Conservation (phyloP, 306 rosid species). For the Crataegus laevigata region DNA sequence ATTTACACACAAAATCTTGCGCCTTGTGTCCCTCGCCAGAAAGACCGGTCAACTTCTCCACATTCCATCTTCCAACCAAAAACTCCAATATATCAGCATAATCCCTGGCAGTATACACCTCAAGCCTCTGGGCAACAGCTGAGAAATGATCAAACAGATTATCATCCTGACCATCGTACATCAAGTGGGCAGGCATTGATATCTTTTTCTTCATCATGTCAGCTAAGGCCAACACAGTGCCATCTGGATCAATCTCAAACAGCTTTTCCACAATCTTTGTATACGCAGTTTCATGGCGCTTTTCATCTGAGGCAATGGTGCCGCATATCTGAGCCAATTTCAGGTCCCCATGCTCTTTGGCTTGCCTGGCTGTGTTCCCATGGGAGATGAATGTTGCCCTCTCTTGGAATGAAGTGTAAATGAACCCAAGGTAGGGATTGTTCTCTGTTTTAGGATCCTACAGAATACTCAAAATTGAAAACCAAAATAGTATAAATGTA, state of each 20-base stretch:
- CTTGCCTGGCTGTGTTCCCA: conserved; percentile 54
- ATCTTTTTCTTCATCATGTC: conserved; percentile 56
- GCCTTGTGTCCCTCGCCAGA: conserved; percentile 39
- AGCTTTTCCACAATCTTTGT: conserved; percentile 58
- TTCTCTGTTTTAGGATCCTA: conserved; percentile 53
- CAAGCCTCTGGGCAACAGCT: conserved; percentile 43
- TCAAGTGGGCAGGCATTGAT: conserved; percentile 54
- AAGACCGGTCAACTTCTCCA: conserved; percentile 41
- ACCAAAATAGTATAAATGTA: neutral
- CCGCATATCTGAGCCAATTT: conserved; percentile 52
- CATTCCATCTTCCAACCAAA: conserved; percentile 46
- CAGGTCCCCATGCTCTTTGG: conserved; percentile 45
- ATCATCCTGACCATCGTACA: conserved; percentile 41
- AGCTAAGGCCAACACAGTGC: conserved; percentile 45
- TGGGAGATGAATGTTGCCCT: conserved; percentile 56
- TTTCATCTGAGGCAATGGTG: conserved; percentile 49
- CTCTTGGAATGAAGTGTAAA: conserved; percentile 58
- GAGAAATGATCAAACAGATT: conserved; percentile 41
- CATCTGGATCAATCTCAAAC: conserved; percentile 47
- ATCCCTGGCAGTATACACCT: conserved; percentile 45
- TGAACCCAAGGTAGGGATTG: conserved; percentile 50
- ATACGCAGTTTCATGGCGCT: conserved; percentile 50
- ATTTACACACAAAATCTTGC: conserved; percentile 39
- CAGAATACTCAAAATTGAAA: neutral
- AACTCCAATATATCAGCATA: conserved; percentile 56